Evolutionary conservation across 2,329 filamentous ascomycete species (phyloP).

Genomic region (Cytospora mali): DNA sequence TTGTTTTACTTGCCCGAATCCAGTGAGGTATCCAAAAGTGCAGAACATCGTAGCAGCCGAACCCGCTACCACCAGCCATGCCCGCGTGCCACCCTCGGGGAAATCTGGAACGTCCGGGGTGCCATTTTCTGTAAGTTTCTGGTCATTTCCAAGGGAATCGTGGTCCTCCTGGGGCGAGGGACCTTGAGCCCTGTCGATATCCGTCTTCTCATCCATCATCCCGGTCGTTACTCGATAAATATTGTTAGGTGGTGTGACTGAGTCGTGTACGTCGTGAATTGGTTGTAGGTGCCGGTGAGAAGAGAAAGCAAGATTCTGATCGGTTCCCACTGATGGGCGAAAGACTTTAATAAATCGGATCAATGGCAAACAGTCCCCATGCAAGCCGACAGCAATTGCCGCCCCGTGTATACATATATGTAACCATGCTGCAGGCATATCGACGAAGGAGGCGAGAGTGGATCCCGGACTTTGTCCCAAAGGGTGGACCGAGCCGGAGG

Average conservation of each 20-base stretch:
- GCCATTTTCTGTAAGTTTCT: background rate
- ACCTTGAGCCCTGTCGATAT: background rate
- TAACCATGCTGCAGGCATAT: background rate
- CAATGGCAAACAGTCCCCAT: background rate
- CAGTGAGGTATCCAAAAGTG: slow-evolving; percentile 45
- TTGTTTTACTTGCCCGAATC: slow-evolving; percentile 35
- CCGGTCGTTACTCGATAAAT: background rate
- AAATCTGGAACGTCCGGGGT: background rate
- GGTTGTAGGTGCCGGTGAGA: background rate
- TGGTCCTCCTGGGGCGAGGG: background rate
- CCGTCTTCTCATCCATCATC: background rate
- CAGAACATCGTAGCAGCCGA: slow-evolving; percentile 41
- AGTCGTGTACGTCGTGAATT: background rate
- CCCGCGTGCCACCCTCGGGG: slow-evolving; percentile 38
- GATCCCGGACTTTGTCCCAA: slow-evolving; percentile 14
- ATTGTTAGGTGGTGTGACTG: background rate
- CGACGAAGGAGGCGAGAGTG: background rate
- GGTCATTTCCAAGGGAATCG: background rate
- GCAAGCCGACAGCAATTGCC: background rate
- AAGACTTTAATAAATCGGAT: background rate
- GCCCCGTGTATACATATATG: background rate
- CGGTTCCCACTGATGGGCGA: background rate
- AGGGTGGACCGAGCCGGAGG: background rate
- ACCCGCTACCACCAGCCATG: slow-evolving; percentile 45
- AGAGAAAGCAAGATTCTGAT: no score